These are phyloP conservation scores for Rhypophila decipiens DNA, from an alignment of 495 filamentous ascomycete genomes.

Conservation along the genomic window DNA sequence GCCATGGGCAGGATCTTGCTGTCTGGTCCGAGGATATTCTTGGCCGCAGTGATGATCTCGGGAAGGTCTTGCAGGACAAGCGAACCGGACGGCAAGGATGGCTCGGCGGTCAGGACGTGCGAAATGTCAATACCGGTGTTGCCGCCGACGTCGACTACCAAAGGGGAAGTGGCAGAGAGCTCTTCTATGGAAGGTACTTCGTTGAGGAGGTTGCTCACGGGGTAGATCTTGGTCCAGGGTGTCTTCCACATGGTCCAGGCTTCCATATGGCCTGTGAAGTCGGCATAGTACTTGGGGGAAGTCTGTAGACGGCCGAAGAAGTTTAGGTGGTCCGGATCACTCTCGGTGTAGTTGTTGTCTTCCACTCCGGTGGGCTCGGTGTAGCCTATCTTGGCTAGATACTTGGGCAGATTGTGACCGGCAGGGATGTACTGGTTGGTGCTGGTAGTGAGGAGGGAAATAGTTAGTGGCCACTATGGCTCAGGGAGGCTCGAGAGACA, in stretches of 20 bases:
- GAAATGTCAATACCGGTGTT: constrained; percentile 38
- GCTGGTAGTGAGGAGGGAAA: not conserved
- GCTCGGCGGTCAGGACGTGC: constrained; percentile 28
- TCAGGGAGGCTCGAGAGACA: constrained; percentile 1
- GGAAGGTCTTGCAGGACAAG: constrained; percentile 42
- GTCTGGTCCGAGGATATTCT: constrained; percentile 45
- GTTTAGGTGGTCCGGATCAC: constrained; percentile 12
- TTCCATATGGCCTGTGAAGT: constrained; percentile 21
- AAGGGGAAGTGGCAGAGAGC: constrained; percentile 20
- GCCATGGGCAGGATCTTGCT: constrained; percentile 31
- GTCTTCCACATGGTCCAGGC: constrained; percentile 20
- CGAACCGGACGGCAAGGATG: constrained; percentile 22
- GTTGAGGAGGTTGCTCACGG: constrained; percentile 1
- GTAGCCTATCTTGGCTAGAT: constrained; percentile 15
- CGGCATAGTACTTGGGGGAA: constrained; percentile 2
- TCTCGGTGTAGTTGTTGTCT: constrained; percentile 14
- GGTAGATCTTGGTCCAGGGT: constrained; percentile 22
- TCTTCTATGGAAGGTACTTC: too few relatives aligned
- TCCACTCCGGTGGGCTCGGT: constrained; percentile 16
- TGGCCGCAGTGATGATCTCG: constrained; percentile 29
- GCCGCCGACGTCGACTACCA: constrained; percentile 44
- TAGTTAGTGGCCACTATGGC: constrained; percentile 7
- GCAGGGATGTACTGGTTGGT: constrained; percentile 4
- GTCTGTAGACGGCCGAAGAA: constrained; percentile 17
- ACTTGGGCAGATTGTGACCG: constrained; percentile 13